These are phyloP conservation scores for Closterium sp. DNA, from an alignment of 139 green algal species.

Conservation along the genomic window DNA sequence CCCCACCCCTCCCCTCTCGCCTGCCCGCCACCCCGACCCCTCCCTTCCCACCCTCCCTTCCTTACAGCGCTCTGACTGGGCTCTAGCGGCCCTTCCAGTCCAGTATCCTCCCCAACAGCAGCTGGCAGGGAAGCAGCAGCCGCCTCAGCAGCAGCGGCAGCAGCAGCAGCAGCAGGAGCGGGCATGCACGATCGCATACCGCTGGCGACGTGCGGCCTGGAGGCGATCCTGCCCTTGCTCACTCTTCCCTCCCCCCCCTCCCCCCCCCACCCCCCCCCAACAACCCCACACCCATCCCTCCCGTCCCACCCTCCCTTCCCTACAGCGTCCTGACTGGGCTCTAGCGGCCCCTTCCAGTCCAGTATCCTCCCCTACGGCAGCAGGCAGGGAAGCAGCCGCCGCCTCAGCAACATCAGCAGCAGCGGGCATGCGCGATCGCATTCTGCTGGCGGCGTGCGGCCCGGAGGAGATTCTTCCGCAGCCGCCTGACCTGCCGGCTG, in stretches of 20 bases:
- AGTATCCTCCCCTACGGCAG: neutral
- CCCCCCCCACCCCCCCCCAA: too few relatives aligned
- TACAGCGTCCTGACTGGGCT: constrained; percentile 41
- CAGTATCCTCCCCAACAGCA: neutral
- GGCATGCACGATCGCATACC: constrained; percentile 75
- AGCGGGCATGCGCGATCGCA: constrained; percentile 69
- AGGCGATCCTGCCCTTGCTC: constrained; percentile 57
- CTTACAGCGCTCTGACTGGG: constrained; percentile 39
- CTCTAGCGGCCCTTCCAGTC: constrained; percentile 9
- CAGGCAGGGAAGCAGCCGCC: neutral
- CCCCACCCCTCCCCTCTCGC: neutral
- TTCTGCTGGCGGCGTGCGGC: constrained; percentile 88
- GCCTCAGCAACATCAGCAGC: neutral
- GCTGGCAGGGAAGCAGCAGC: neutral
- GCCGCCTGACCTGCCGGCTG: constrained; percentile 85
- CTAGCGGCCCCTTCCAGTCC: constrained; percentile 18
- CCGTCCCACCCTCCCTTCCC: too few relatives aligned
- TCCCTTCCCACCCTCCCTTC: too few relatives aligned
- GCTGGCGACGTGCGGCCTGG: constrained; percentile 80
- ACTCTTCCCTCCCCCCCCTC: too few relatives aligned
- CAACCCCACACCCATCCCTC: too few relatives aligned
- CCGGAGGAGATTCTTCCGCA: constrained; percentile 87
- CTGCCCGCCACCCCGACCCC: neutral
- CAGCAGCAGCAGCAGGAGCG: neutral
- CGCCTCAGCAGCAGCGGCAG: neutral